Evolutionary conservation across 1,284 basidiomycete genomes (phyloP).

Genomic region (Papiliotrema flavescens): DNA sequence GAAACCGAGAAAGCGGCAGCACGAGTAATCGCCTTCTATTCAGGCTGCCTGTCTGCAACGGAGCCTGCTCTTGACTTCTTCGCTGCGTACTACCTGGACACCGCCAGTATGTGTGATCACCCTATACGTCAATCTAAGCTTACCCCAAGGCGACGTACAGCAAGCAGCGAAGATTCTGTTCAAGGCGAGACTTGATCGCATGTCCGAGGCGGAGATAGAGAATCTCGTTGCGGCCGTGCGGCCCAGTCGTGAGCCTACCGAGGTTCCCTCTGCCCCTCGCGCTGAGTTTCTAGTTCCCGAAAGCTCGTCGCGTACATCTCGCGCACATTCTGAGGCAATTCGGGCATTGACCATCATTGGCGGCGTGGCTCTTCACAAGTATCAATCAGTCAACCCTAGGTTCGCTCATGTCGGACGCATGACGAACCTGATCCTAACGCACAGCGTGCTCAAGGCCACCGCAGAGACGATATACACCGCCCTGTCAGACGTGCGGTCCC

Average conservation of each 20-base stretch:
- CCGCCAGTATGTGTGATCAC: conserved; percentile 56
- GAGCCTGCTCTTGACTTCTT: conserved; percentile 68
- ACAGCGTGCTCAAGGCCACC: conserved; percentile 74
- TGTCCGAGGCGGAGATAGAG: conserved; percentile 65
- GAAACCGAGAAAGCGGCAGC: conserved; percentile 64
- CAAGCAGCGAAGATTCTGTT: conserved; percentile 71
- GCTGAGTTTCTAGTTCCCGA: conserved; percentile 2
- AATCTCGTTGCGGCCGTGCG: conserved; percentile 52
- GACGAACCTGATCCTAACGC: background rate
- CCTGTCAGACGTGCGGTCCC: conserved; percentile 65
- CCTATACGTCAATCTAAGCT: background rate
- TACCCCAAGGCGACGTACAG: conserved; percentile 62
- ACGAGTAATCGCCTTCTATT: conserved; percentile 72
- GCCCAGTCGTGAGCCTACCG: conserved; percentile 19
- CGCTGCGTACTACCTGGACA: conserved; percentile 69
- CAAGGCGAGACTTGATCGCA: conserved; percentile 63
- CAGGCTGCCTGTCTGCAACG: conserved; percentile 61
- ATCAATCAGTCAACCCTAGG: conserved; percentile 69
- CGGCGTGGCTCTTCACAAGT: conserved; percentile 75
- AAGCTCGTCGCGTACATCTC: too few species aligned
- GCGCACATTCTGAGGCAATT: conserved; percentile 51
- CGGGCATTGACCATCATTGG: conserved; percentile 76
- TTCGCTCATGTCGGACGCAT: conserved; percentile 38
- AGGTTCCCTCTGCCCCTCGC: background rate
- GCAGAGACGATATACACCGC: conserved; percentile 75